These are phyloP conservation scores for Phytophthora palmivora DNA, from an alignment of 352 stramenopile species.

Conservation along the genomic window DNA sequence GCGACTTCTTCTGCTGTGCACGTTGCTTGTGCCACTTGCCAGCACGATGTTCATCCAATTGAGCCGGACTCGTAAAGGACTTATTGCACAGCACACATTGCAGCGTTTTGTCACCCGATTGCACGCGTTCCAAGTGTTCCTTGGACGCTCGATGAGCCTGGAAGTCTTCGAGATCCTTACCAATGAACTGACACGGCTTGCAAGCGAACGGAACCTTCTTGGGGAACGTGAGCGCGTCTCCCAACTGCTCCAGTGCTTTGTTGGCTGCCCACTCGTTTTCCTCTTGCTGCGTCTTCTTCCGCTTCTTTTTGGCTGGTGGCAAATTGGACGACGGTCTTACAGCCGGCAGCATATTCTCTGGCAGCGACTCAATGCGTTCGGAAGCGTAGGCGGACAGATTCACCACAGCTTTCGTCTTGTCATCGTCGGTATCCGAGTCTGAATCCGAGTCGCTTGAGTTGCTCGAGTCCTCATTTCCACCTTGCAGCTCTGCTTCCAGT, in stretches of 20 bases:
- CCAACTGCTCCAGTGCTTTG: constrained; percentile 40
- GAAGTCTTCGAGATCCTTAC: constrained; percentile 74
- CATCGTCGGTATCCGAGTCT: constrained; percentile 33
- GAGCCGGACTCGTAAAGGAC: constrained; percentile 76
- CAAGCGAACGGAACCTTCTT: constrained; percentile 87
- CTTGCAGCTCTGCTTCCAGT: constrained; percentile 75
- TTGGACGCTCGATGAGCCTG: constrained; percentile 58
- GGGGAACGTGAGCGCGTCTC: constrained; percentile 61
- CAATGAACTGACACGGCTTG: constrained; percentile 82
- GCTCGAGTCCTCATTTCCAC: constrained; percentile 35
- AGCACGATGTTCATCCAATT: constrained; percentile 77
- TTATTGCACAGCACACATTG: constrained; percentile 77
- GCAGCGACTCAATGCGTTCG: constrained; percentile 71
- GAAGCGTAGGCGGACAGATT: constrained; percentile 73
- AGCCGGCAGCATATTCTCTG: constrained; percentile 59
- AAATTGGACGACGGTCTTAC: constrained; percentile 33
- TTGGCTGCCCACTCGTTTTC: constrained; percentile 36
- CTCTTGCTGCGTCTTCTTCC: constrained; percentile 43
- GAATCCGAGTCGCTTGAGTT: constrained; percentile 43
- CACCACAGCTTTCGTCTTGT: constrained; percentile 45
- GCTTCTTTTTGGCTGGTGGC: constrained; percentile 45
- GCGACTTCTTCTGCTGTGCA: constrained; percentile 65
- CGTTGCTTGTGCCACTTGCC: constrained; percentile 89
- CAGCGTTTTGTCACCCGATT: constrained; percentile 42
- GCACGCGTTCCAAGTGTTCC: constrained; percentile 49